A percentile compares a stretch with the other conserved stretches of the same genome.
phyloP scores from a whole-genome alignment of 208 protist species.

The Leishmania braziliensis region DNA sequence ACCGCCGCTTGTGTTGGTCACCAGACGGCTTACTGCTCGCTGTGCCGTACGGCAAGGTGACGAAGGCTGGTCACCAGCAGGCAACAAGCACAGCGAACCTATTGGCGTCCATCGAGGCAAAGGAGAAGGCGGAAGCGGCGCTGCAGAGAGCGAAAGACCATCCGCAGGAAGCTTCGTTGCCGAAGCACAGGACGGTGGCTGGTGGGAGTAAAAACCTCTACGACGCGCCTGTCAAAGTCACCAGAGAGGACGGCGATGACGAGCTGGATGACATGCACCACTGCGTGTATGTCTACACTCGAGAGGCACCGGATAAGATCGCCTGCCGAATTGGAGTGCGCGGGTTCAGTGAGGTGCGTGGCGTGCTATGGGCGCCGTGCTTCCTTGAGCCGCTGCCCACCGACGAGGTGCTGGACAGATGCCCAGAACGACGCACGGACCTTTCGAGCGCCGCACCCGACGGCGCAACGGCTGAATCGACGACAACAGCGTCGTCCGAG shows the following conservation, averaged over 20 bases:
- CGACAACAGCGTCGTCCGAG: neutral
- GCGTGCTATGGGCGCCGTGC: constrained; percentile 80
- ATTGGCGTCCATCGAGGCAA: constrained; percentile 39
- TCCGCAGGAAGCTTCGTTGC: neutral
- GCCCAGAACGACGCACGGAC: constrained; percentile 9
- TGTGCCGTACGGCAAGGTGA: constrained; percentile 74
- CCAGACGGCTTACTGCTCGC: constrained; percentile 81
- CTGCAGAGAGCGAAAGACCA: neutral
- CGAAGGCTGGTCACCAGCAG: constrained; percentile 12
- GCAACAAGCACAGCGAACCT: constrained; percentile 21
- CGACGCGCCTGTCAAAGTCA: neutral
- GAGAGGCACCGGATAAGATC: constrained; percentile 60
- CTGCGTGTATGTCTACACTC: constrained; percentile 81
- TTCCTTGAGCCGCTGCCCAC: constrained; percentile 59
- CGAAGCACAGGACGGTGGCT: neutral
- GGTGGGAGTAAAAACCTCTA: neutral
- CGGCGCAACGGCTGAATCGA: neutral
- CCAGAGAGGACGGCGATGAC: constrained; percentile 22
- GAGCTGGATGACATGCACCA: constrained; percentile 62
- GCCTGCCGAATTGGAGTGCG: constrained; percentile 61
- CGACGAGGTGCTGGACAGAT: constrained; percentile 16
- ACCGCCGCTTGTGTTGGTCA: constrained; percentile 79
- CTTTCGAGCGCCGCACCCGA: neutral
- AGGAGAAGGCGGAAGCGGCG: constrained; percentile 19
- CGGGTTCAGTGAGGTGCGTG: constrained; percentile 76